Base-by-base conservation (phyloP, 1,284 basidiomycete genomes). In the Rhodotorula sp. region DNA sequence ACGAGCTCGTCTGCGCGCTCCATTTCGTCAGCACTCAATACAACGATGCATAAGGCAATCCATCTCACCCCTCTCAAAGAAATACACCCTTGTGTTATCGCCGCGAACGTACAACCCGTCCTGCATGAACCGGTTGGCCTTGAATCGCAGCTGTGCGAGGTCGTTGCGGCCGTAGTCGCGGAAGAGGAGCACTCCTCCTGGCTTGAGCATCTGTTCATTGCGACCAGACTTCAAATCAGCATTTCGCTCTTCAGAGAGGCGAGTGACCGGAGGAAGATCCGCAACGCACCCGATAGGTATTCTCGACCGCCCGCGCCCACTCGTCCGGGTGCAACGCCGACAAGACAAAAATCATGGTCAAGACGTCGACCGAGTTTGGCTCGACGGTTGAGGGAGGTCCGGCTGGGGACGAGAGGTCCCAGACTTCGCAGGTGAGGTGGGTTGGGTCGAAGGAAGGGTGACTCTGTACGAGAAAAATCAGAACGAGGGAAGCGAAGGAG, bases 121-220 rank as follows among this genome's bases (percentile, higher is more conserved):
- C 22, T 99, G 85, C 72, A 99, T 77, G 31, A 67, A 84, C 40
- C 96, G 85, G 3, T 89, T 87, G 26, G 86, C 85, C 80, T 92
- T 95, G 84, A 99, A 97, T 8, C 96, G 85, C 31, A 99, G 83
- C 81, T 99, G 95, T 1, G 94, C 90, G 61, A 93, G 86, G 79
- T 99, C 96, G 79, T 98, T 87, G 34, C 96, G 86, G 0, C 94
- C 96, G 78, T 99, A 99, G 80, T 99, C 96, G 10, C 96, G 87
- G 71, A 99, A 84, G 2, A 97, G 83, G 15, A 96, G 84, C 4
- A 87, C 81, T 1, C 96, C 95, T 20, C 88, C 89, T 0, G 93
- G 94, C 82, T 93, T 96, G 4, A 99, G 85, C 76, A 95, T 89
- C 88, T 94, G 71, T n/a, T n/a, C n/a, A n/a, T n/a, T 26, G 37